These are phyloP conservation scores for Pistacia integerrima DNA, from an alignment of 345 rosid species.

Conservation along the genomic window DNA sequence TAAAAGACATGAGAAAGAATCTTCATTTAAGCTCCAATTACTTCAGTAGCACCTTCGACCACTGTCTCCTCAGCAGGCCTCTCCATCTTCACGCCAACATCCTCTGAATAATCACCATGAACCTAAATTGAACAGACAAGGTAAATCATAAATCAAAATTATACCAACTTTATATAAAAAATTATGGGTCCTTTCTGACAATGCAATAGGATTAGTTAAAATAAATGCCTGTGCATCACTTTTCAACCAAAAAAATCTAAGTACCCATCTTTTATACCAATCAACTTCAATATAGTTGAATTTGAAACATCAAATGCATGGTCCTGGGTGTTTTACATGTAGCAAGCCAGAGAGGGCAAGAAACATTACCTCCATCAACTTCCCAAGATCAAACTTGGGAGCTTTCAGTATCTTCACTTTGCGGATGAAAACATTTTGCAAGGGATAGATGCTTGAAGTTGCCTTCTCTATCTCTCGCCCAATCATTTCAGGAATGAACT, in stretches of 20 bases:
- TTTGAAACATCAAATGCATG: neutral
- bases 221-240: neutral
- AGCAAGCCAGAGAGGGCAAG: neutral
- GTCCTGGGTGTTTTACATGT: neutral
- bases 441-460: slow-evolving; percentile 75
- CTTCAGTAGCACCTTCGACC: slow-evolving; percentile 61
- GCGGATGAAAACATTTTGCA: slow-evolving; percentile 86
- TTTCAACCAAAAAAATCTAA: neutral
- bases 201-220: neutral
- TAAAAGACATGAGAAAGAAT: neutral
- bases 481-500: slow-evolving; percentile 83
- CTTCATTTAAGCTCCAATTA: slow-evolving; percentile 52
- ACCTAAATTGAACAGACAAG: slow-evolving; percentile 42
- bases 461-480: slow-evolving; percentile 93
- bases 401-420: slow-evolving; percentile 94
- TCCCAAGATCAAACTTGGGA: slow-evolving; percentile 98
- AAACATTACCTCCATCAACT: slow-evolving; percentile 75
- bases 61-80: slow-evolving; percentile 78
- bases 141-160: neutral
- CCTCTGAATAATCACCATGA: slow-evolving; percentile 83
- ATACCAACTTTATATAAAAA: too few relatives aligned
- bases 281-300: neutral
- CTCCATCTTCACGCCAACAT: slow-evolving; percentile 79
- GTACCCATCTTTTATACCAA: neutral
- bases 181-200: neutral